Conservation (phyloP, 495 filamentous ascomycete species). For the Cercophora samala region DNA sequence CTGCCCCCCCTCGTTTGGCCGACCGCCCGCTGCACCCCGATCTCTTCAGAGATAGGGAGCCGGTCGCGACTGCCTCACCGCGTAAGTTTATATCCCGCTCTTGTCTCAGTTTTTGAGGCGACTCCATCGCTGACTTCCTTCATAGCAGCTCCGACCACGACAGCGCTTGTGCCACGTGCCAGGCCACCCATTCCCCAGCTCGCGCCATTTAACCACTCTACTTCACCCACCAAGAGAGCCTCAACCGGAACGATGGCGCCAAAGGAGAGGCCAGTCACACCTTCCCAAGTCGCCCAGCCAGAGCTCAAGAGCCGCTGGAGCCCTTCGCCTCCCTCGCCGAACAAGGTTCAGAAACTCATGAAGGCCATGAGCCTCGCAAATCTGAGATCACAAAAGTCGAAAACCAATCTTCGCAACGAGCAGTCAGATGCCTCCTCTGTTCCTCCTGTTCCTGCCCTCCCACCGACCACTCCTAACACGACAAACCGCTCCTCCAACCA, state of each 20-base stretch:
- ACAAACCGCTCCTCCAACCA: background rate
- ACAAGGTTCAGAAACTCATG: background rate
- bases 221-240: background rate
- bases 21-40: background rate
- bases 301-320: constrained; percentile 3
- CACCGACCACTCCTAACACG: background rate
- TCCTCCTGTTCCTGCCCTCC: background rate
- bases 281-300: background rate
- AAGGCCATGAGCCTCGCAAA: background rate
- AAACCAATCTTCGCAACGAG: background rate
- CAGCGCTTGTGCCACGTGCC: background rate
- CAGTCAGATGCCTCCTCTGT: background rate
- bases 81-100: background rate
- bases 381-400: background rate
- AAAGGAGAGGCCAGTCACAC: background rate
- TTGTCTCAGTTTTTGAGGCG: background rate
- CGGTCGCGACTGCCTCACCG: background rate
- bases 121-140: background rate
- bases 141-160: background rate
- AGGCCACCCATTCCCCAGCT: background rate
- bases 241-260: background rate
- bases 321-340: background rate
- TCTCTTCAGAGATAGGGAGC: background rate
- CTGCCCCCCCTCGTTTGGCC: background rate
- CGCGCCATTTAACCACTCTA: background rate